These are phyloP conservation scores for Podospora didyma DNA, from an alignment of 495 filamentous ascomycete species.

Conservation along the genomic window DNA sequence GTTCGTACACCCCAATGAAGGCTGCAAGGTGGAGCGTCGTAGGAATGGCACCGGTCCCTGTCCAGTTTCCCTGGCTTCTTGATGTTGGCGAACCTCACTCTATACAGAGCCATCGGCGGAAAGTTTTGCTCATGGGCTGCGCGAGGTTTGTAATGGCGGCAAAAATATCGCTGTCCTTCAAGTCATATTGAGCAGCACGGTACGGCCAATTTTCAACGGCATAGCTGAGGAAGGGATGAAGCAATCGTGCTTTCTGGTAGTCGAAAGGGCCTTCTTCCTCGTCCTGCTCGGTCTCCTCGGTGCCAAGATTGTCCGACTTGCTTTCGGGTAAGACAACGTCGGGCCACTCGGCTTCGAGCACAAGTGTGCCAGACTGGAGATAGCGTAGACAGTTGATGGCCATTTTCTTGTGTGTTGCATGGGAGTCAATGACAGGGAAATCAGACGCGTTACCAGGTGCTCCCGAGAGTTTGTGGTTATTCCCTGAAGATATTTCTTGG, in stretches of 20 bases:
- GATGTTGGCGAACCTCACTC: neutral
- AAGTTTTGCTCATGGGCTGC: neutral
- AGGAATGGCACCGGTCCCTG: neutral
- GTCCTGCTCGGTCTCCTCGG: too few species aligned
- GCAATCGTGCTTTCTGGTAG: conserved; percentile 5
- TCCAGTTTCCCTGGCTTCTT: neutral
- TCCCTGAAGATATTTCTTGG: too few species aligned
- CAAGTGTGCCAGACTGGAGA: conserved; percentile 8
- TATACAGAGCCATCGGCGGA: neutral
- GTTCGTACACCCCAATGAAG: conserved; percentile 12
- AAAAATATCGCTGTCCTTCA: conserved; percentile 5
- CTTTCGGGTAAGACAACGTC: too few species aligned
- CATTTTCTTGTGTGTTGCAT: conserved; percentile 16
- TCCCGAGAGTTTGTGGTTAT: too few species aligned
- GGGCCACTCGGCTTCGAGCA: too few species aligned
- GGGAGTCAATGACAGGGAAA: conserved; percentile 27
- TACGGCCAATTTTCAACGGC: conserved; percentile 13
- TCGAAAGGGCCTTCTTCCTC: too few species aligned
- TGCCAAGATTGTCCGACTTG: too few species aligned
- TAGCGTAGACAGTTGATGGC: conserved; percentile 8
- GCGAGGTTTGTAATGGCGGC: neutral
- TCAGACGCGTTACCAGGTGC: too few species aligned
- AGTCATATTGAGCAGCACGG: conserved; percentile 9
- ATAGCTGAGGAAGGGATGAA: conserved; percentile 11
- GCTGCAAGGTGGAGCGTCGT: conserved; percentile 13